A percentile compares a stretch with the other conserved stretches of the same genome.
Evolutionary conservation across 768 basidiomycete genomes (phyloP).

Genomic region (Boletus rubropictus): DNA sequence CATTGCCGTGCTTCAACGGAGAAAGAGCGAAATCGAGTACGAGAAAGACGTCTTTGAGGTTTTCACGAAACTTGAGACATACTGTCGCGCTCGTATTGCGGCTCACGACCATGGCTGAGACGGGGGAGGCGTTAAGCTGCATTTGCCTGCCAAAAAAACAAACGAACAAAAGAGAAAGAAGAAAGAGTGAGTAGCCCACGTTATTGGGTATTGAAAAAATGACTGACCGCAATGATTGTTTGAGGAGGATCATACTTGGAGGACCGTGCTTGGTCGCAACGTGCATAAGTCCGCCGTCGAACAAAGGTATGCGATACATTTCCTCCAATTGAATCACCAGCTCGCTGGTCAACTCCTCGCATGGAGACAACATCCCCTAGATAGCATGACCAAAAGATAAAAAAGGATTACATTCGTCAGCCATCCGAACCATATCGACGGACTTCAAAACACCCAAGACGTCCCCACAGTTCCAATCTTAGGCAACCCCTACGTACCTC

Average conservation of each 20-base stretch:
- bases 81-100: conserved; percentile 56
- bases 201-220: not conserved
- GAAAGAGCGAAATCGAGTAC: conserved; percentile 59
- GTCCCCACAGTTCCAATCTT: no score
- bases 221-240: conserved; percentile 22
- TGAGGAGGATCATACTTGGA: conserved; percentile 35
- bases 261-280: conserved; percentile 33
- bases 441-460: no score
- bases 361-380: conserved; percentile 50
- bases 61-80: conserved; percentile 36
- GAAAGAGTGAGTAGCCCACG: not conserved
- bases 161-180: no score
- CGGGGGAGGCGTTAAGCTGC: conserved; percentile 12
- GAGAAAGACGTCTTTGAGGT: conserved; percentile 38
- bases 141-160: conserved; percentile 17
- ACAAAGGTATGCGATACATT: conserved; percentile 43
- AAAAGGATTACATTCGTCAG: conserved; percentile 1
- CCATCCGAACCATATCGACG: not conserved
- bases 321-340: conserved; percentile 47
- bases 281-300: conserved; percentile 35
- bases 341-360: conserved; percentile 41
- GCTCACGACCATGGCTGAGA: conserved; percentile 46
- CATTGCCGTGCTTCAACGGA: conserved; percentile 33
- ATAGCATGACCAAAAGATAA: not conserved
- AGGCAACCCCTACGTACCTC: conserved; percentile 16